phyloP scores from a whole-genome alignment of 257 asterid species.

The Jacaranda copaia region DNA sequence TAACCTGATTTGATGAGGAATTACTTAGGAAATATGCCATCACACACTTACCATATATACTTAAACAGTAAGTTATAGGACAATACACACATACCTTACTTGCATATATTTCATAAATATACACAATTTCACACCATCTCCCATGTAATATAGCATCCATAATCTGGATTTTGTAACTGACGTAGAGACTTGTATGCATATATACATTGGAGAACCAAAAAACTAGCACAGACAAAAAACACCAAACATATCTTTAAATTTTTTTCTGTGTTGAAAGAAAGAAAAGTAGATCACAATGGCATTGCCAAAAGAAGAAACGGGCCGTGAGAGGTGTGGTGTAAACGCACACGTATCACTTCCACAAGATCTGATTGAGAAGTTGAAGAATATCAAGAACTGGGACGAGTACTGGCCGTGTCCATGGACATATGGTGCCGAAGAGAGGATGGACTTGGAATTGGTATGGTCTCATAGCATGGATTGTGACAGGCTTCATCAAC shows the following conservation, averaged over 20 bases:
- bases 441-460: constrained; percentile 33
- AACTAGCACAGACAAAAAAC: neutral
- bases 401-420: constrained; percentile 43
- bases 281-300: neutral
- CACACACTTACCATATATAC: constrained; percentile 1
- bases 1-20: neutral
- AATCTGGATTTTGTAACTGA: neutral
- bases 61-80: neutral
- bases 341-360: constrained; percentile 30
- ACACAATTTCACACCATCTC: neutral
- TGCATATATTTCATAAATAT: neutral
- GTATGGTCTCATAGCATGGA: constrained; percentile 24
- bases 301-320: constrained; percentile 3
- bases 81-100: neutral
- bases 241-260: neutral
- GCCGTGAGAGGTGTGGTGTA: neutral
- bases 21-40: neutral
- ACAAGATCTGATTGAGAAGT: constrained; percentile 29
- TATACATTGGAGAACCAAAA: neutral
- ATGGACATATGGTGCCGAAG: constrained; percentile 44
- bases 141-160: neutral
- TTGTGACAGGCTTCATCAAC: neutral
- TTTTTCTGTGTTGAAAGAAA: neutral
- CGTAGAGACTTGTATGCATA: neutral
- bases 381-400: constrained; percentile 44